Base-by-base conservation (phyloP, 441 rosid species). In the Arabidopsis hybrid region DNA sequence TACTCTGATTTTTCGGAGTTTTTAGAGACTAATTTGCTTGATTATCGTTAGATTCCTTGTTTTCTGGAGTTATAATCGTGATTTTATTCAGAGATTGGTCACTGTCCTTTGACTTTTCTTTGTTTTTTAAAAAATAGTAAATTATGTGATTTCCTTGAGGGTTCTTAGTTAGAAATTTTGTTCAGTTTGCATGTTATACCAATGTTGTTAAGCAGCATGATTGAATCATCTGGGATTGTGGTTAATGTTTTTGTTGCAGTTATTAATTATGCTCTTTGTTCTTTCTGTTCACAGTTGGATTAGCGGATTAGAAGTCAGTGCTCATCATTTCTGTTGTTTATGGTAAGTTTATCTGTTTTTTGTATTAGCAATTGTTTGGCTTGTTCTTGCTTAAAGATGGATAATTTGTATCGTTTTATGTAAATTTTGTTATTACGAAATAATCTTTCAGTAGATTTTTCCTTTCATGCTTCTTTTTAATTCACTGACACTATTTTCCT, bases 1-100 rank as follows among this genome's bases (percentile, higher is more conserved):
- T 6, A 72, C 35, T 67, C 65, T 60, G 64, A 45, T 21, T 65
- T 70, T 35, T 74, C 26, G 67, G 67, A 68, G 57, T 71, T 80
- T 55, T 2, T 16, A 8, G 49, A 47, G 67, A 29, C 51, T 2
- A 10, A 49, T 50, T 38, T 7, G 58, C 29, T 59, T 18, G 43
- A 56, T 55, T 57, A n/a, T 57, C 66, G 42, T 51, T 66, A 18
- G 18, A 51, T 51, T 65, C 60, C 21, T 36, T 39, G 32, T 65
- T 50, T 35, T 49, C 10, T 65, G 53, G 67, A 4, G 7, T 34
- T 47, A 13, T 13, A 17, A 55, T 55, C 9, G 26, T 47, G 52
- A 3, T 62, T 62, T 13, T 62, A 34, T 35, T 10, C 61, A 11
- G 8, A 40, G 12, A 40, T 40, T 10, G 45, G 45, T 40, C 13